Evolutionary conservation across 495 filamentous ascomycete species (phyloP), one percentile per base, ranked within the genome.

Genomic region (Penicillium chermesinum): DNA sequence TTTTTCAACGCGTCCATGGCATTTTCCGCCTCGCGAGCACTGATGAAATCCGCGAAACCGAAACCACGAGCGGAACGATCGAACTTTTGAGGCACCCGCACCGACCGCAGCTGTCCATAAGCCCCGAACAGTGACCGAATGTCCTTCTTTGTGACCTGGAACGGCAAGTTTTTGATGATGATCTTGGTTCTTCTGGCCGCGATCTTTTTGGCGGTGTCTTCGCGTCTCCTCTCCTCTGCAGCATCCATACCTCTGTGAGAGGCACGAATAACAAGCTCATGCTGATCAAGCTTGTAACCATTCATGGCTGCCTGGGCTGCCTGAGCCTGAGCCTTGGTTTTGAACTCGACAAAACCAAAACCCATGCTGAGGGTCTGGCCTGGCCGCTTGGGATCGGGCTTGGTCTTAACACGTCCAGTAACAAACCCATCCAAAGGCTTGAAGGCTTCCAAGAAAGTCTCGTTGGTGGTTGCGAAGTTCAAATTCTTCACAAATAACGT

Each of bases 91-190:
- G 93, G 94, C 44, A 99, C 78, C 33, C 94, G 86, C 22, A 97
- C 86, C 40, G 90, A 89, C 37, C 90, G 86, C 44, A 99, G 78
- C 57, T 94, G 86, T 15, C 94, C 93, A 63, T 96, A 99, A 14
- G 86, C 75, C 38, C 86, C 82, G 64, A 99, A 88, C 8, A 99
- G 74, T 13, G 83, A 73, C 34, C 86, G 80, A 22, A 99, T 74
- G 56, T 99, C 94, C 62, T 93, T 90, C 75, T 95, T 96, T 35
- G 81, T 86, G 8, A 86, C 85, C 69, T 97, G 87, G 72, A 99
- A 99, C 7, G 93, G 93, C 61, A 99, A 69, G 73, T 99, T 99
- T 75, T 97, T 97, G 74, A 98, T 88, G 65, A 97, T 86, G 57
- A 99, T 83, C 74, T 97, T 96, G 25, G 90, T 96, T 43, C 80